Conservation (phyloP, 2,329 filamentous ascomycete species). For the Claviceps fusiformis region DNA sequence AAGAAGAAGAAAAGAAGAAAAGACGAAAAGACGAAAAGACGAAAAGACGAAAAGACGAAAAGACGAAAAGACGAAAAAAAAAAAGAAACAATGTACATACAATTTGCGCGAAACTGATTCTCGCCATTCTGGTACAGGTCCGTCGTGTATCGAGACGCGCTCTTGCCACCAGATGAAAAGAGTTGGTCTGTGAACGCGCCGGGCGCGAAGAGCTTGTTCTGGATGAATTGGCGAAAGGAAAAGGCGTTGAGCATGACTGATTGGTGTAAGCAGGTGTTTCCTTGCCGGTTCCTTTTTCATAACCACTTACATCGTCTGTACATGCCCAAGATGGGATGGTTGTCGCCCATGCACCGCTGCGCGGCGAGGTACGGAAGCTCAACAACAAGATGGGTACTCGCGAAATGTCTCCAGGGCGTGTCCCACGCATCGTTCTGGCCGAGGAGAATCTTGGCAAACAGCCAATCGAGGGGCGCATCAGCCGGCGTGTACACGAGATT, state of each 20-base stretch:
- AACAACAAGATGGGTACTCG: constrained; percentile 26
- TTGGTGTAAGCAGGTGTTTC: not conserved
- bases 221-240: not conserved
- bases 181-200: not conserved
- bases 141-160: not conserved
- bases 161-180: not conserved
- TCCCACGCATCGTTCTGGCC: constrained; percentile 34
- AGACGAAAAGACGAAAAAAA: not conserved
- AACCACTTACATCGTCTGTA: not conserved
- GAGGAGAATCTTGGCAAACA: constrained; percentile 36
- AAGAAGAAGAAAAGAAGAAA: not conserved
- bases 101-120: not conserved
- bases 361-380: constrained; percentile 32
- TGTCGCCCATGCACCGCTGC: constrained; percentile 28
- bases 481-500: constrained; percentile 29
- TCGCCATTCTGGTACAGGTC: not conserved
- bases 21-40: no score
- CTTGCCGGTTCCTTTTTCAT: not conserved
- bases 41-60: no score
- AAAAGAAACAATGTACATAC: not conserved
- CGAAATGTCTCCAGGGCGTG: constrained; percentile 29
- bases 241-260: constrained; percentile 3
- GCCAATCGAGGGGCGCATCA: constrained; percentile 31
- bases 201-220: not conserved
- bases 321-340: constrained; percentile 27